Evolutionary conservation across 2,329 filamentous ascomycete species (phyloP), one percentile per base, ranked within the genome.

Genomic region (Plectosphaerella cucumerina): DNA sequence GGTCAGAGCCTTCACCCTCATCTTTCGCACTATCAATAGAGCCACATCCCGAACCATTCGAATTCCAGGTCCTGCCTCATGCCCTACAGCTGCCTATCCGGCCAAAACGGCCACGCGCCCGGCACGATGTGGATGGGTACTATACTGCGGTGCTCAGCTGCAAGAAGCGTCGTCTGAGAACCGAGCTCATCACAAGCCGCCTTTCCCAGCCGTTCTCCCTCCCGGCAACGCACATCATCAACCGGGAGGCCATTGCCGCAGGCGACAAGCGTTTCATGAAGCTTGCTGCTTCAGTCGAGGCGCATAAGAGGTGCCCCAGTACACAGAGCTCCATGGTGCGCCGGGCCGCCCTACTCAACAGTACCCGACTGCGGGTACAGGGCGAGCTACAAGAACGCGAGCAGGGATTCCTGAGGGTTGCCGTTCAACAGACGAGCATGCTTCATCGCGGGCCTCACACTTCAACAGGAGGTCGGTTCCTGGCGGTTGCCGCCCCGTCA

Each of bases 131-230:
- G 42, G 83, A 86, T 53, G 81, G 75, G 49, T 78, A 73, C 47
- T 71, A 75, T 57, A 80, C 77, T 1, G 71, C 71, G 23, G 59
- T 56, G n/a, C 56, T 82, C 51, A 63, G 72, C 62, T 74, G 69
- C 62, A 90, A 90, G 73, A 90, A 89, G 66, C 80, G 86, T 21
- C 76, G 86, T 4, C 69, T 89, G 4, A 76, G 84, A 1, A 70
- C 81, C 3, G 68, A 78, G 18, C 74, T 89, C 42, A 81, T 89
- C 60, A 90, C 87, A 2, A 89, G 85, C 18, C 78, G 85, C 8
- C 80, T 90, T 1, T 89, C 85, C 10, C 78, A 76, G 45, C 85
- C 86, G 1, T 90, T 82, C 65, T 88, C 85, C 0, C 73, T 80
- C 23, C 86, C 86, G 0, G 83, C 86, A 3, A 84, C 85, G 42